Percentiles rank a stretch among this genome's conserved stretches.
Conservation (phyloP, 768 basidiomycete genomes). For the Suillus discolor region DNA sequence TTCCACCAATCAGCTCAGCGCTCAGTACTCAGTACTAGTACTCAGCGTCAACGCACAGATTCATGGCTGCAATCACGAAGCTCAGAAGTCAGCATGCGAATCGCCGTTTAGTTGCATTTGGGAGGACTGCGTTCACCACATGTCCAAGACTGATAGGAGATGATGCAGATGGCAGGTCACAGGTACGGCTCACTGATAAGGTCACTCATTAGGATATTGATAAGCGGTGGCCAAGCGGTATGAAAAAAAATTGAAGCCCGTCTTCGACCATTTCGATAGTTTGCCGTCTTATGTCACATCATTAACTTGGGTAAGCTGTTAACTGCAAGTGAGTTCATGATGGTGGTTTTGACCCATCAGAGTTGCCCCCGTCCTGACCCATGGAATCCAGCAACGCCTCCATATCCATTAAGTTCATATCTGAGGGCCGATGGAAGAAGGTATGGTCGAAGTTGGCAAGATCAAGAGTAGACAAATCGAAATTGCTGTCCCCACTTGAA, state of each 20-base stretch:
- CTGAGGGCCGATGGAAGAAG: conserved; percentile 45
- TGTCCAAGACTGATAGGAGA: neutral
- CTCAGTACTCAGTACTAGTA: neutral
- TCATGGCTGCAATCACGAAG: neutral
- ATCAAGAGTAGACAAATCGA: conserved; percentile 54
- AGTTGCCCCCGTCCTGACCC: conserved; percentile 28
- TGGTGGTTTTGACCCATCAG: conserved; percentile 27
- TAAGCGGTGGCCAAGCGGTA: neutral
- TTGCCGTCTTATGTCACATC: neutral
- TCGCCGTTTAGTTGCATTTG: neutral
- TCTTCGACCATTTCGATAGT: neutral
- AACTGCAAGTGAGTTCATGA: conserved; percentile 14
- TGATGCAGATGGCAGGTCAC: neutral
- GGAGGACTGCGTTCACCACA: neutral
- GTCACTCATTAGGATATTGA: neutral
- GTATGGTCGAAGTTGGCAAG: conserved; percentile 44
- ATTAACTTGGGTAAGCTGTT: neutral
- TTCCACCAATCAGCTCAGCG: neutral
- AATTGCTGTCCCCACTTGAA: conserved; percentile 32
- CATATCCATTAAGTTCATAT: conserved; percentile 55
- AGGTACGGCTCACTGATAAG: neutral
- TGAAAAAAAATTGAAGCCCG: neutral
- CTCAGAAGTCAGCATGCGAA: neutral
- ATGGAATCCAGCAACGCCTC: conserved; percentile 51
- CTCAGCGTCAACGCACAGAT: neutral